phyloP scores from a whole-genome alignment of 2,329 filamentous ascomycete species.

The Fusarium duplospermum region DNA sequence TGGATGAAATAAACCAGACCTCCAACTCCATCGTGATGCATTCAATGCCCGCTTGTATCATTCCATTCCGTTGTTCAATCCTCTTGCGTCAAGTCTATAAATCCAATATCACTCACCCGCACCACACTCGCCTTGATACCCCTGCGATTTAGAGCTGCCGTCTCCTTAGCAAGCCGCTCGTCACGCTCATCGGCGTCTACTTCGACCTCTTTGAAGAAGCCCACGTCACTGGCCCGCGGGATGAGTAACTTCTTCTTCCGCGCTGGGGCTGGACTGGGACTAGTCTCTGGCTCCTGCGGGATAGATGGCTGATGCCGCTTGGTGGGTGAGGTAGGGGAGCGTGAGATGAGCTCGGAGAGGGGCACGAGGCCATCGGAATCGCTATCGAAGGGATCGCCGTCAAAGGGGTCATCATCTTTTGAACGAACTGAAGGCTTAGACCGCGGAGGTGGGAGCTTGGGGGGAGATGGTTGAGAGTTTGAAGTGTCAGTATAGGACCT shows the following conservation, averaged over 20 bases:
- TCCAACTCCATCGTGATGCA: slow-evolving; percentile 14
- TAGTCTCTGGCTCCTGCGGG: slow-evolving; percentile 1
- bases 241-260: slow-evolving; percentile 54
- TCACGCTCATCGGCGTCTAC: slow-evolving; percentile 44
- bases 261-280: slow-evolving; percentile 31
- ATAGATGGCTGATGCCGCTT: slow-evolving; percentile 18
- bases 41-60: background rate
- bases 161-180: slow-evolving; percentile 37
- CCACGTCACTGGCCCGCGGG: slow-evolving; percentile 50
- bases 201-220: slow-evolving; percentile 53
- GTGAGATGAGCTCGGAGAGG: slow-evolving; percentile 22
- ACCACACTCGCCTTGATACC: slow-evolving; percentile 32
- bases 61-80: slow-evolving; percentile 24
- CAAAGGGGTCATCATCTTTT: background rate
- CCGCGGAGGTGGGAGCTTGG: background rate
- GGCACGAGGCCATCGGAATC: slow-evolving; percentile 34
- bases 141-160: slow-evolving; percentile 16
- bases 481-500: slow-evolving; percentile 10
- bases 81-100: slow-evolving; percentile 50
- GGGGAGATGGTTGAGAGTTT: slow-evolving; percentile 9
- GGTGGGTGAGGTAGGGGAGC: slow-evolving; percentile 11
- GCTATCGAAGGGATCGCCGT: slow-evolving; percentile 8
- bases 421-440: background rate
- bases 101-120: slow-evolving; percentile 48
- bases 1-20: slow-evolving; percentile 1